phyloP scores from a whole-genome alignment of 192 early-diverging fungal genomes.

The Funneliformis geosporum region DNA sequence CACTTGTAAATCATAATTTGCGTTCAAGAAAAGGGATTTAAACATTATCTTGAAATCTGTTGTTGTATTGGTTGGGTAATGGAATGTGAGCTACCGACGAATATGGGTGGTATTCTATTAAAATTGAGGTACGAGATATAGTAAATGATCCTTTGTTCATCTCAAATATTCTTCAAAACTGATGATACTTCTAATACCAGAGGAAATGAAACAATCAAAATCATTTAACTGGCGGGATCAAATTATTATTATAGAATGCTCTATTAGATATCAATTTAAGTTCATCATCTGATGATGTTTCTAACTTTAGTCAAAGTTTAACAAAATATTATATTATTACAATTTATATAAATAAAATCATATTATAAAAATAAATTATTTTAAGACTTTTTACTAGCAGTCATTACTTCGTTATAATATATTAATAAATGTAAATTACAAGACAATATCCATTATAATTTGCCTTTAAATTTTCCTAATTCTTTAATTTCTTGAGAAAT shows the following conservation, averaged over 20 bases:
- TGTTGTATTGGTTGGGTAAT: conserved; percentile 52
- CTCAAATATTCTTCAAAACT: conserved; percentile 31
- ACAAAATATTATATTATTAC: no score
- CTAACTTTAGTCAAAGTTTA: no score
- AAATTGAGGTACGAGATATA: conserved; percentile 56
- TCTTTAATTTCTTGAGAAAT: no score
- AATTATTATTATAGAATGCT: conserved; percentile 1
- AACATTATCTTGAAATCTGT: conserved; percentile 43
- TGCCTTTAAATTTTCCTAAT: no score
- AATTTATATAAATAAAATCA: no score
- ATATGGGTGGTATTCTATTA: no score
- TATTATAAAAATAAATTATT: no score
- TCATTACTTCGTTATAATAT: no score
- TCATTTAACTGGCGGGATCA: conserved; percentile 1
- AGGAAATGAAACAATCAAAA: conserved; percentile 26
- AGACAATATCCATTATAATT: no score
- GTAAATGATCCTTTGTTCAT: conserved; percentile 39
- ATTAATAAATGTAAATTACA: no score
- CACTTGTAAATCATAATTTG: no score
- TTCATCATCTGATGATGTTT: neutral
- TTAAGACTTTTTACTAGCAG: no score
- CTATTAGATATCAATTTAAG: neutral
- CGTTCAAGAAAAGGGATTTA: conserved; percentile 38
- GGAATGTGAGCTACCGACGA: conserved; percentile 39
- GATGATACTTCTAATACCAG: neutral